Conservation (phyloP, 352 stramenopile genomes). For the Phytophthora hibernalis region DNA sequence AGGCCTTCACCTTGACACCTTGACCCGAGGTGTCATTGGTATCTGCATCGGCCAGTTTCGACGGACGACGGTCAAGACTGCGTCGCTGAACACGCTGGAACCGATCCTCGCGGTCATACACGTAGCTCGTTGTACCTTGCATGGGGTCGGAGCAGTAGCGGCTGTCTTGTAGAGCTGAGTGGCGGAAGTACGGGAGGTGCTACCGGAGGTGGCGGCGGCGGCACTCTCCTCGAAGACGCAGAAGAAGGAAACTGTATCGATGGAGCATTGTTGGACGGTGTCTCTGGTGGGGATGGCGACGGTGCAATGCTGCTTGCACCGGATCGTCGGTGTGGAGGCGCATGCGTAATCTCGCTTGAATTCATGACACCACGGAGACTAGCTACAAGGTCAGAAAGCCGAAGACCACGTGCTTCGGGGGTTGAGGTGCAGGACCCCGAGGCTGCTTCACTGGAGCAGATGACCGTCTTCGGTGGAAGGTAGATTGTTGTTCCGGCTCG, state of each 20-base stretch:
- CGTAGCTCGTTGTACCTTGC: constrained; percentile 52
- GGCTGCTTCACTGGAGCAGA: constrained; percentile 22
- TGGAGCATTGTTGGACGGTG: constrained; percentile 13
- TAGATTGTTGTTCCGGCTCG: constrained; percentile 36
- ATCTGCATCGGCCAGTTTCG: constrained; percentile 4
- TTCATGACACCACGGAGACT: constrained; percentile 78
- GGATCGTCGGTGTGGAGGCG: constrained; percentile 37
- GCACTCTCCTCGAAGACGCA: constrained; percentile 9
- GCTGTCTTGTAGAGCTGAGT: constrained; percentile 11
- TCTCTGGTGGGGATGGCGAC: constrained; percentile 24
- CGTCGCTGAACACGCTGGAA: constrained; percentile 45
- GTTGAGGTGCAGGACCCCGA: constrained; percentile 8
- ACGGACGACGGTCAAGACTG: constrained; percentile 19
- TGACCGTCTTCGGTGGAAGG: constrained; percentile 16
- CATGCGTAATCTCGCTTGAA: constrained; percentile 67
- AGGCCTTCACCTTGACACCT: constrained; percentile 7
- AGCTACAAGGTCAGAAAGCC: constrained; percentile 50
- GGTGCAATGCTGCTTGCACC: constrained; percentile 8
- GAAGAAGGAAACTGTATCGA: constrained; percentile 10
- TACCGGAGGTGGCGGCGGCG: constrained; percentile 23
- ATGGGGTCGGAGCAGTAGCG: constrained; percentile 14
- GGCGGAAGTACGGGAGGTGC: constrained; percentile 14
- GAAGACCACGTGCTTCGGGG: constrained; percentile 29
- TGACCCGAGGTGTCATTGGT: not conserved
- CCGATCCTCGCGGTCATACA: constrained; percentile 51